A percentile compares a stretch with the other conserved stretches of the same genome.
Evolutionary conservation across 306 rosid genomes (phyloP).

Genomic region (Sechiopsis laciniata): DNA sequence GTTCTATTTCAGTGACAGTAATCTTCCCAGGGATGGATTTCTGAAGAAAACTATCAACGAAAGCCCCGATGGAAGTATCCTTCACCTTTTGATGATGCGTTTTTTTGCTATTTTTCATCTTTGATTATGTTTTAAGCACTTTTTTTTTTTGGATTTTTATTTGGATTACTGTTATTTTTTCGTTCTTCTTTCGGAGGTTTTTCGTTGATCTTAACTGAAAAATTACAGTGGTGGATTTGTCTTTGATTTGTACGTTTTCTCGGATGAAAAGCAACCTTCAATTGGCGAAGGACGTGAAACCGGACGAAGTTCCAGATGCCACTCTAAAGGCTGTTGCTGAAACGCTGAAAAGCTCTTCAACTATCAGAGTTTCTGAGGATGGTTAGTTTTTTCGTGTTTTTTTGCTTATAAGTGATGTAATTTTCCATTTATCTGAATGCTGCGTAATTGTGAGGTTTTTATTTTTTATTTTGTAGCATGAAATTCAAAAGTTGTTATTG

Average conservation of each 20-base stretch:
- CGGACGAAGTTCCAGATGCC: slow-evolving; percentile 43
- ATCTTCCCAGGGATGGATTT: slow-evolving; percentile 69
- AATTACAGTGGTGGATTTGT: slow-evolving; percentile 59
- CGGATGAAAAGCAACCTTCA: slow-evolving; percentile 71
- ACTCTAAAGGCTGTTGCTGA: slow-evolving; percentile 64
- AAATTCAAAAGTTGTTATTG: too few relatives aligned
- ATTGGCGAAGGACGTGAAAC: slow-evolving; percentile 48
- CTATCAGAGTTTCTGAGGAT: slow-evolving; percentile 71
- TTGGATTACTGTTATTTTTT: neutral
- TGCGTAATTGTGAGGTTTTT: neutral
- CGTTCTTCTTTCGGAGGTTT: neutral
- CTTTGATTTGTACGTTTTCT: slow-evolving; percentile 66
- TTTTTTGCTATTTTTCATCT: neutral
- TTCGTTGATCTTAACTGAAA: slow-evolving; percentile 44
- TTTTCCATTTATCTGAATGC: neutral
- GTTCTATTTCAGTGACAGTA: slow-evolving; percentile 90
- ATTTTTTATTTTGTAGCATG: too few relatives aligned
- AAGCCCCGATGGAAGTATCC: slow-evolving; percentile 83
- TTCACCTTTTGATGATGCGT: slow-evolving; percentile 18
- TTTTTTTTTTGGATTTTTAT: neutral
- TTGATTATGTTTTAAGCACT: neutral
- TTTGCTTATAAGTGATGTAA: neutral
- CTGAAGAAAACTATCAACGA: slow-evolving; percentile 51
- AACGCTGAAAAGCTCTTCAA: slow-evolving; percentile 44
- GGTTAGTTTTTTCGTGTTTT: slow-evolving; percentile 45